Evolutionary conservation across 768 basidiomycete genomes (phyloP).

Genomic region (Antrodiella citrinella): DNA sequence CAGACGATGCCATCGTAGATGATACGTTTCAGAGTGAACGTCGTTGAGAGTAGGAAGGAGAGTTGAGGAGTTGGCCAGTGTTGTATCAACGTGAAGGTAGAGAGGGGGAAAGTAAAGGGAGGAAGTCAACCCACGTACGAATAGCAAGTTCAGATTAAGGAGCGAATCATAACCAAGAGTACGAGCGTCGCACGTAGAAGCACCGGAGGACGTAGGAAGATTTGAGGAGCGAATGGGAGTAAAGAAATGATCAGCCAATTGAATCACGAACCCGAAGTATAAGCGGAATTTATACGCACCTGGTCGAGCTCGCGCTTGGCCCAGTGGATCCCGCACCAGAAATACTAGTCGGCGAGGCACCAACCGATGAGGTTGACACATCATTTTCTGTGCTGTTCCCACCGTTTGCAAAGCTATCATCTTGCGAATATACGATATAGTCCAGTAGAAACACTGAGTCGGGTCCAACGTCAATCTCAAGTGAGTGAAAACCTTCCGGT

Average conservation of each 20-base stretch:
- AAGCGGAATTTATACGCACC: constrained; percentile 30
- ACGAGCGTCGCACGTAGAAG: constrained; percentile 11
- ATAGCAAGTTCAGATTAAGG: constrained; percentile 13
- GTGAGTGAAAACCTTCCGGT: constrained; percentile 30
- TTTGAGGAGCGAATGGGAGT: constrained; percentile 19
- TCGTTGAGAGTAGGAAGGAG: neutral
- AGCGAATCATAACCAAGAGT: constrained; percentile 16
- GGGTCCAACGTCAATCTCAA: constrained; percentile 35
- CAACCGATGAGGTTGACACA: constrained; percentile 9
- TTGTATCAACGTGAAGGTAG: neutral
- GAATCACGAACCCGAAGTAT: constrained; percentile 22
- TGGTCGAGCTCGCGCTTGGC: constrained; percentile 19
- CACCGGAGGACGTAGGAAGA: constrained; percentile 6
- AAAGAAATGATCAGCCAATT: constrained; percentile 19
- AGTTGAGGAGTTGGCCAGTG: constrained; percentile 1
- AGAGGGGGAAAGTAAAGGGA: constrained; percentile 11
- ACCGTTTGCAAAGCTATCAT: constrained; percentile 4
- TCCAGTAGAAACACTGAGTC: constrained; percentile 43
- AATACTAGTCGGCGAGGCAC: constrained; percentile 9
- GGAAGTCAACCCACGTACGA: constrained; percentile 9
- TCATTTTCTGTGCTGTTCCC: constrained; percentile 8
- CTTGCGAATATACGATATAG: constrained; percentile 33
- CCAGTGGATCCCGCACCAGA: constrained; percentile 14
- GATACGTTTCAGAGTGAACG: neutral
- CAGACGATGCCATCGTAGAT: constrained; percentile 5